Evolutionary conservation across 2,329 filamentous ascomycete genomes (phyloP).

Genomic region (Fonsecaea monophora): DNA sequence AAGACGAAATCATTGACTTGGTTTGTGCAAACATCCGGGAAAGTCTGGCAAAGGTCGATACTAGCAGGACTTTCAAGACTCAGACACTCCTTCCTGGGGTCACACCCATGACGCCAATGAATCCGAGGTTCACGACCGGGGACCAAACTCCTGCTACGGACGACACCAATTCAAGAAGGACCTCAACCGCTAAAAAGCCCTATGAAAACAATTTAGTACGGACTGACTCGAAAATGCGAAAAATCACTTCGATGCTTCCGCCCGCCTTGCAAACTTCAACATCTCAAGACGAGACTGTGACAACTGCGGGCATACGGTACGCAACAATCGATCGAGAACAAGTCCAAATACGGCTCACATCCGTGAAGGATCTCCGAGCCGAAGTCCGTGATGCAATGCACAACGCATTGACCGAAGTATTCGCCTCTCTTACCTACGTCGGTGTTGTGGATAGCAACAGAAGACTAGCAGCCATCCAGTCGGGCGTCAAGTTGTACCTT

Average conservation of each 20-base stretch:
- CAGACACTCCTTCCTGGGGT: conserved; percentile 82
- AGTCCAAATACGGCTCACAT: conserved; percentile 76
- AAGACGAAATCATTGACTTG: conserved; percentile 90
- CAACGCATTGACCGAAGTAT: conserved; percentile 82
- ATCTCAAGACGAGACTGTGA: conserved; percentile 44
- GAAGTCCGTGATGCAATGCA: conserved; percentile 83
- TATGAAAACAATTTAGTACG: conserved; percentile 89
- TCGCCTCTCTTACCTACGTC: conserved; percentile 88
- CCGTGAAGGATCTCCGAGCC: conserved; percentile 81
- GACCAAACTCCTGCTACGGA: conserved; percentile 49
- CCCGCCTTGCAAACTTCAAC: conserved; percentile 50
- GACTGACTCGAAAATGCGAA: conserved; percentile 85
- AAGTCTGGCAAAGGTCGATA: conserved; percentile 84
- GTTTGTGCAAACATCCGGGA: conserved; percentile 81
- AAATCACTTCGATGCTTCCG: conserved; percentile 96
- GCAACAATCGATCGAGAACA: conserved; percentile 73
- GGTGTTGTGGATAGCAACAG: conserved; percentile 87
- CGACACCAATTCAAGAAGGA: conserved; percentile 45
- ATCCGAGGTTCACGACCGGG: conserved; percentile 41
- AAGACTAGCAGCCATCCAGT: conserved; percentile 89
- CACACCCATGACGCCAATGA: conserved; percentile 53
- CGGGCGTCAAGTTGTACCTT: conserved; percentile 88
- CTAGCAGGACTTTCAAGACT: conserved; percentile 90
- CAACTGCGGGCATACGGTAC: conserved; percentile 68
- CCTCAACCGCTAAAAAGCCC: conserved; percentile 58